Evolutionary conservation across 2,329 filamentous ascomycete species (phyloP), one percentile per base, ranked within the genome.

Genomic region (Ophiostoma australiae): DNA sequence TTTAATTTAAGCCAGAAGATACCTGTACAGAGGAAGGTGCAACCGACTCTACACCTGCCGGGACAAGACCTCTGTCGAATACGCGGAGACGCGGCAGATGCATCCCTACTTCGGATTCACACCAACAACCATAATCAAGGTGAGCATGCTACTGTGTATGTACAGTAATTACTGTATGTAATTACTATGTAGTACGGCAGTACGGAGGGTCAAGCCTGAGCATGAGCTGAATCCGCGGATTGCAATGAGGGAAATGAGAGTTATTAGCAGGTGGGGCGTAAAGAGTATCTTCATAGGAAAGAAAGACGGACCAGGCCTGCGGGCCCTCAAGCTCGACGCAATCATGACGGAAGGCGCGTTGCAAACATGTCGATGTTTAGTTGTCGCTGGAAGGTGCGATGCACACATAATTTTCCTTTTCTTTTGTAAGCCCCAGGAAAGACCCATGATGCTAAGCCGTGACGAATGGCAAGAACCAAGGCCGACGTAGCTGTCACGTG

Each of bases 151-250:
- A 48, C 17, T 11, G 2, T 48, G 44, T 48, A 39, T 39, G 37
- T n/a, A n/a, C n/a, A n/a, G 37, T 39, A 37, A 37, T 37, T 37
- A 39, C 10, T 10, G 37, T 11, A 11, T 11, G n/a, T n/a, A n/a
- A n/a, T n/a, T n/a, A n/a, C n/a, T n/a, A n/a, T n/a, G 27, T 31
- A 31, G 27, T 31, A 31, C 27, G 27, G 3, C 27, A 31, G 27
- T 31, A 31, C 27, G 27, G 27, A 48, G 44, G 17, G 52, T 58
- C 52, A 58, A 27, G 44, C 44, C 44, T 48, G 52, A 58, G 52
- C 52, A 58, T 58, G 52, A 23, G 23, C n/a, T 27, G n/a, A 58
- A 58, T 58, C 52, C 52, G 52, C 52, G 52, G 52, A 27, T 58
- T 27, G 44, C 17, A 20, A 48, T 6, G 3, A 48, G 44, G 44